Evolutionary conservation across 352 stramenopile genomes (phyloP).

Genomic region (Plasmopara halstedii): DNA sequence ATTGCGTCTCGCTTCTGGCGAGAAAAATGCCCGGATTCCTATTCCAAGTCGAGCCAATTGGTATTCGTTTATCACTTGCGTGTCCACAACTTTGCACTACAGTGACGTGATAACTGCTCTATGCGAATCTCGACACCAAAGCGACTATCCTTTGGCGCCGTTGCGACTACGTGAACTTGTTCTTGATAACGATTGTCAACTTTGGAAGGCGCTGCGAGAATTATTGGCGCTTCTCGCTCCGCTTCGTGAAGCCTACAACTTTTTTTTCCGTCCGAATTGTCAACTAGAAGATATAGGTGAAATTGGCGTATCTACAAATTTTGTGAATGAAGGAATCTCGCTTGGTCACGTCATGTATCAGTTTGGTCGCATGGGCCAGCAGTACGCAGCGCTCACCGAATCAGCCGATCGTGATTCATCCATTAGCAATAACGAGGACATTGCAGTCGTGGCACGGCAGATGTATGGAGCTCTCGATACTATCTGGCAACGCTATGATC

Average conservation of each 20-base stretch:
- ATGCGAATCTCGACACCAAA: constrained; percentile 28
- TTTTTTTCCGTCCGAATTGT: constrained; percentile 38
- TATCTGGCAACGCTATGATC: constrained; percentile 67
- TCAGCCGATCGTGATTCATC: constrained; percentile 3
- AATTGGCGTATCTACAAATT: constrained; percentile 24
- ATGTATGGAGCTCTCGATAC: constrained; percentile 44
- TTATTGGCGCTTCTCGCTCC: constrained; percentile 43
- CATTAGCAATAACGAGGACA: constrained; percentile 8
- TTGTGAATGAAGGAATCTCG: constrained; percentile 37
- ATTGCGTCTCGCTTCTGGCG: constrained; percentile 31
- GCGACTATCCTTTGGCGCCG: constrained; percentile 12
- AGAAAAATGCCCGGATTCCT: constrained; percentile 34
- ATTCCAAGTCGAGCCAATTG: constrained; percentile 53
- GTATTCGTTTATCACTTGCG: constrained; percentile 55
- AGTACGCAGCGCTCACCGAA: constrained; percentile 41
- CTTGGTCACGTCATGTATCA: constrained; percentile 76
- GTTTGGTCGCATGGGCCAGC: constrained; percentile 60
- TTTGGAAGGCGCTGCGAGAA: constrained; percentile 40
- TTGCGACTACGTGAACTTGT: constrained; percentile 50
- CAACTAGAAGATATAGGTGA: constrained; percentile 16
- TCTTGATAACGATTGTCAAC: constrained; percentile 31
- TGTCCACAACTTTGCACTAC: constrained; percentile 41
- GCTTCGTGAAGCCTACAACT: constrained; percentile 48
- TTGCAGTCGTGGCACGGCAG: constrained; percentile 27
- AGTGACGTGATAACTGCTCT: constrained; percentile 45